Evolutionary conservation across 176 grass and related monocot species (phyloP).

Genomic region (Cymbopogon citratus): DNA sequence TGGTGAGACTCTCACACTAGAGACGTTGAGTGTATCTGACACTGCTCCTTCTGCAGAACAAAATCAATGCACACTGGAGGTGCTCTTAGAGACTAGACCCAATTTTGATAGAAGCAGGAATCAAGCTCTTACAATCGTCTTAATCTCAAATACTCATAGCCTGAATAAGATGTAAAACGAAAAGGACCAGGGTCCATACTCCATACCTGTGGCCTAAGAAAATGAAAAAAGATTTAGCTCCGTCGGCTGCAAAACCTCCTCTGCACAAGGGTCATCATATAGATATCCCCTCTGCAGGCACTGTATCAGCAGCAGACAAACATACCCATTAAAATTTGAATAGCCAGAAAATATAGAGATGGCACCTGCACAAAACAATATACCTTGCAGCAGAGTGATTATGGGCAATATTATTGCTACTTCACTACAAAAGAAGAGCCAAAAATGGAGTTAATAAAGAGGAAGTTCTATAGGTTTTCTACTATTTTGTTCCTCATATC

Average conservation of each 20-base stretch:
- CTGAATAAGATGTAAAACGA: neutral
- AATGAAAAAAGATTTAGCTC: neutral
- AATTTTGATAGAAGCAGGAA: neutral
- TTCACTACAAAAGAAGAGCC: neutral
- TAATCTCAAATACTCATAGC: neutral
- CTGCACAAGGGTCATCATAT: too few relatives aligned
- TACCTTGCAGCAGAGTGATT: neutral
- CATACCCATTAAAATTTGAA: neutral
- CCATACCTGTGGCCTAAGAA: neutral
- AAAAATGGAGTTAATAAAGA: neutral
- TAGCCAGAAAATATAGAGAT: neutral
- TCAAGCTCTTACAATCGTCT: neutral
- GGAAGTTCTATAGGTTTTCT: neutral
- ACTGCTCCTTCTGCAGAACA: too few relatives aligned
- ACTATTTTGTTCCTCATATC: neutral
- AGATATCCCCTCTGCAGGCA: too few relatives aligned
- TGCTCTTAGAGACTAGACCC: neutral
- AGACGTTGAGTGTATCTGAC: too few relatives aligned
- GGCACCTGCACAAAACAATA: neutral
- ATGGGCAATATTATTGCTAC: neutral
- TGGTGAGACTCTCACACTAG: too few relatives aligned
- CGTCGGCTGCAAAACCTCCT: neutral
- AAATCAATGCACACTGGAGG: too few relatives aligned
- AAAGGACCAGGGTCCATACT: neutral
- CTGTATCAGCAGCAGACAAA: neutral